Base-by-base conservation (phyloP, 352 stramenopile genomes). In the Phytophthora citricola region DNA sequence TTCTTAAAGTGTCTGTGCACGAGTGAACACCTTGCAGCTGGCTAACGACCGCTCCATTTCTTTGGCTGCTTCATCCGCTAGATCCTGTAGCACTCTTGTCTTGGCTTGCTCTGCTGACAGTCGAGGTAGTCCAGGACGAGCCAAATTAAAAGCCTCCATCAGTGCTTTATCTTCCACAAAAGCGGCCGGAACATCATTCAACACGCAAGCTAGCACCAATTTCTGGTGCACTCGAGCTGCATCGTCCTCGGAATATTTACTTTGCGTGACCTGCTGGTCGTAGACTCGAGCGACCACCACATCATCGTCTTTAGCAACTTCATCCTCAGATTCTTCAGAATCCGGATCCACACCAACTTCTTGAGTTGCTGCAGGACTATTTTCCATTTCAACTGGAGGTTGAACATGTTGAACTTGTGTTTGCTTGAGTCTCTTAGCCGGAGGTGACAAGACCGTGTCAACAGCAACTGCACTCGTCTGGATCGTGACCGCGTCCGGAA, bases 131-230 rank as follows among this genome's bases (percentile, higher is more conserved):
- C 57, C 64, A 3, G 63, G 73, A 27, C 63, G 58, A 43, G 77
- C 62, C 39, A 73, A 24, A 36, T 40, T 43, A 11, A 87, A 61
- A 43, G 75, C 78, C 44, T 76, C 65, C 22, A 50, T 44, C 39
- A 87, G 53, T 39, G 73, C 53, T 26, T 69, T 67, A 58, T 83
- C 73, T 29, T 83, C 75, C 22, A 87, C 44, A 9, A 87, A 75
- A 44, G 17, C 11, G 7, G 76, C 47, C 14, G 73, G 73, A 15
- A 79, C 59, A 32, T 73, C 58, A 45, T 77, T 66, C 34, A 81
- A 43, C 24, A 87, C 60, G 54, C 70, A 83, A 29, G 78, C 73
- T 7, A 85, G 66, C 47, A 79, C 73, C 32, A 87, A 59, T 31
- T 81, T 64, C 36, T 79, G 73, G 26, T 80, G 63, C 53, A 79